Evolutionary conservation across 2,329 filamentous ascomycete genomes (phyloP).

Genomic region (Penicillium freii): DNA sequence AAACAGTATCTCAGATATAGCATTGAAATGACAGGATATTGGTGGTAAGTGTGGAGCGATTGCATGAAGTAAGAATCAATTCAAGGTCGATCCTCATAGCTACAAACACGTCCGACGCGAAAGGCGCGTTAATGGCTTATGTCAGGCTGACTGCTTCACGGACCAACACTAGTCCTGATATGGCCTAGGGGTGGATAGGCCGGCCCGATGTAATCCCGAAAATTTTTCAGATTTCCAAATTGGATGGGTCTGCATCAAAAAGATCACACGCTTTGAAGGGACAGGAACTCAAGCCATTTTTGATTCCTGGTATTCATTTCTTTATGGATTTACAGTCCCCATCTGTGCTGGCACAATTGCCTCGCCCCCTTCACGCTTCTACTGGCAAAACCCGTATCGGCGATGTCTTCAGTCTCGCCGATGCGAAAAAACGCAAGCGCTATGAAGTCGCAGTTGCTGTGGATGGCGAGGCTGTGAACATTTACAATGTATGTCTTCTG

Average conservation of each 20-base stretch:
- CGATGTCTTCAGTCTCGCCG: slow-evolving; percentile 54
- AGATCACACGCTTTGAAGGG: slow-evolving; percentile 20
- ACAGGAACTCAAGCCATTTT: slow-evolving; percentile 8
- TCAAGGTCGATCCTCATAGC: slow-evolving; percentile 4
- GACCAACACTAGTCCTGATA: slow-evolving; percentile 9
- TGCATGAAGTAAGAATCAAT: background rate
- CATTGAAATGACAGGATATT: slow-evolving; percentile 4
- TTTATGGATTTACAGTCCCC: slow-evolving; percentile 47
- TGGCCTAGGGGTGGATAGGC: slow-evolving; percentile 11
- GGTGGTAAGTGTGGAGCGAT: background rate
- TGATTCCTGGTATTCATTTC: slow-evolving; percentile 6
- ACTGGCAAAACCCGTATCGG: slow-evolving; percentile 43
- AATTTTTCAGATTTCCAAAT: slow-evolving; percentile 38
- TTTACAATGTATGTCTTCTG: slow-evolving; percentile 56
- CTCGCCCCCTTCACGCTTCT: slow-evolving; percentile 42
- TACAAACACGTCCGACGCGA: slow-evolving; percentile 22
- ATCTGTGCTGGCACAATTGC: slow-evolving; percentile 47
- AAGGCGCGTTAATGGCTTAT: slow-evolving; percentile 24
- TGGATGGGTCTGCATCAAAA: slow-evolving; percentile 18
- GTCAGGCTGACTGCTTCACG: slow-evolving; percentile 15
- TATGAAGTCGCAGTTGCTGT: slow-evolving; percentile 60
- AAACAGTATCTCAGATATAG: background rate
- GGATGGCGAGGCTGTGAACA: slow-evolving; percentile 61
- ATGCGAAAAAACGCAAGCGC: slow-evolving; percentile 60
- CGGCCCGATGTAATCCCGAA: slow-evolving; percentile 34